Evolutionary conservation across 1,284 basidiomycete genomes (phyloP).

Genomic region (Naganishia albida): DNA sequence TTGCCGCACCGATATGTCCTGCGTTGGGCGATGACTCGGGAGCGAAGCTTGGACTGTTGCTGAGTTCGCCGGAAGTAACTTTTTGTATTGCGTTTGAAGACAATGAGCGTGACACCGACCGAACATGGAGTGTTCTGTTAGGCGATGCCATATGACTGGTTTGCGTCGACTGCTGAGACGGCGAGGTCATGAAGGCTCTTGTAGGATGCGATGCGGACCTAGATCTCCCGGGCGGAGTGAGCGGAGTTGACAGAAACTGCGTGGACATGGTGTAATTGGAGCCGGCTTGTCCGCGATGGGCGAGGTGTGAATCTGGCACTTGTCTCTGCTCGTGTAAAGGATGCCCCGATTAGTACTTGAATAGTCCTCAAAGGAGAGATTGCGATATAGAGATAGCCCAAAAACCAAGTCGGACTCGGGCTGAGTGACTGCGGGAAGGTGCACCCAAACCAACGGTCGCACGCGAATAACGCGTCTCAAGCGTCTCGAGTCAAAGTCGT

Average conservation of each 20-base stretch:
- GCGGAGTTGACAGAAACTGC: constrained; percentile 19
- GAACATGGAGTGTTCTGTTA: constrained; percentile 13
- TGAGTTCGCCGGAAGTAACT: constrained; percentile 14
- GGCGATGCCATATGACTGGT: constrained; percentile 12
- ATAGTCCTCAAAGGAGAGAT: too few relatives aligned
- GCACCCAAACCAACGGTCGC: too few relatives aligned
- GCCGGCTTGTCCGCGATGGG: too few relatives aligned
- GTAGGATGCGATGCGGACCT: constrained; percentile 24
- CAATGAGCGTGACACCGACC: constrained; percentile 14
- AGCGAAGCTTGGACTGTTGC: constrained; percentile 11
- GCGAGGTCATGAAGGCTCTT: constrained; percentile 20
- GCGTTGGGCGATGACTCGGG: constrained; percentile 7
- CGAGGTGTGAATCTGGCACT: too few relatives aligned
- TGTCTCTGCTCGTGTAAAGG: too few relatives aligned
- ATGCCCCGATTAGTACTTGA: too few relatives aligned
- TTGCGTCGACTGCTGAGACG: constrained; percentile 11
- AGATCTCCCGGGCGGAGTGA: constrained; percentile 20
- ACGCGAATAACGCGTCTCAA: too few relatives aligned
- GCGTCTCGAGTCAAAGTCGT: too few relatives aligned
- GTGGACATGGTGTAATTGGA: constrained; percentile 6
- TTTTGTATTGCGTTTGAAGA: constrained; percentile 32
- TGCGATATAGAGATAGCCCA: too few relatives aligned
- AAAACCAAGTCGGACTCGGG: too few relatives aligned
- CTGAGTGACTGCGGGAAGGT: too few relatives aligned
- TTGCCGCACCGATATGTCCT: constrained; percentile 5